phyloP scores from a whole-genome alignment of 441 rosid species.

The Raphanus hybrid region DNA sequence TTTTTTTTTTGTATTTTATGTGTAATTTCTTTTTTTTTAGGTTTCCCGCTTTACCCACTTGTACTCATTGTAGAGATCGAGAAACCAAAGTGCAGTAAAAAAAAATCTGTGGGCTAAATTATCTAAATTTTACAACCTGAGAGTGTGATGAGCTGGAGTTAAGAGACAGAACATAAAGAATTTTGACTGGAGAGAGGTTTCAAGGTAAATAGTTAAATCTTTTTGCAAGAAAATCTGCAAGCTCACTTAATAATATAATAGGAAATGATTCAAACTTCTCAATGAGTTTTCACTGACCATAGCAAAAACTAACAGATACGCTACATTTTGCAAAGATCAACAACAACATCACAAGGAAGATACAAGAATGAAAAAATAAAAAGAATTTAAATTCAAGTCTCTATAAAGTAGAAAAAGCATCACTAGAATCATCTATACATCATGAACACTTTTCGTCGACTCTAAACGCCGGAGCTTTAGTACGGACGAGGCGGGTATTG shows the following conservation, averaged over 20 bases:
- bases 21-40: constrained; percentile 34
- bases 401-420: constrained; percentile 16
- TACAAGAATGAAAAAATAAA: neutral
- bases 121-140: constrained; percentile 21
- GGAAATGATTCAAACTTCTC: constrained; percentile 21
- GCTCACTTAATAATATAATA: neutral
- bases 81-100: constrained; percentile 42
- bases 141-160: neutral
- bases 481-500: constrained; percentile 70
- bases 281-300: constrained; percentile 10
- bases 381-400: constrained; percentile 10
- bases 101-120: constrained; percentile 32
- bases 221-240: neutral
- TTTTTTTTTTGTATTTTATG: neutral
- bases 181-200: neutral
- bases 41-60: constrained; percentile 45
- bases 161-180: neutral
- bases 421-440: constrained; percentile 28
- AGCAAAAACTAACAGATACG: constrained; percentile 21
- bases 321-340: constrained; percentile 19
- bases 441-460: neutral
- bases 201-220: neutral
- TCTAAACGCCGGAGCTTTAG: constrained; percentile 38
- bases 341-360: constrained; percentile 1
- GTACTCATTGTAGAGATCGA: constrained; percentile 43